Base-by-base conservation (phyloP, 169 alveolate species). In the Plasmodium falciparum region DNA sequence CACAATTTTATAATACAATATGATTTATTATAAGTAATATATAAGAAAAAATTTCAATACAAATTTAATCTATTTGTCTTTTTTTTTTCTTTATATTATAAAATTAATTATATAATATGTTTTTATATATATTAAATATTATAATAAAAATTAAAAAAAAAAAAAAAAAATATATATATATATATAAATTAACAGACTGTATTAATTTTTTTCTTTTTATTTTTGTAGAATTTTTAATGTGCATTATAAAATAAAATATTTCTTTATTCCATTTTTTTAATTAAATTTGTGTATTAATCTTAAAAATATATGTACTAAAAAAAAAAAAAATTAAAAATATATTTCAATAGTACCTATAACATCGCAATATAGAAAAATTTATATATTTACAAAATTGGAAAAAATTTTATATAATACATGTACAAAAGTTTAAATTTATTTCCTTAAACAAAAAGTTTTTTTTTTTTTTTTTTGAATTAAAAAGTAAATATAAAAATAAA, bases 181-280 rank as follows among this genome's bases (percentile, higher is more conserved):
- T 54, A 29, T 49, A 80, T 11, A 56, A 67, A 5, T 80, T 67
- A 67, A 45, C 54, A 67, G 73, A 80, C 67, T 67, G 45, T 58
- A 76, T 49, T 76, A n/a, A 45, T 39, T 17, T 49, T 47, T 71
- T 70, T 49, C 78, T 70, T 24, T 71, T 71, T 26, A 22, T 71
- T 49, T 71, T 65, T 76, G 65, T 59, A 76, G 78, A 66, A 71
- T 45, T 39, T 22, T 63, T 45, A 65, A 61, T 33, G 89, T 76
- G 63, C 89, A 56, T 76, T 76, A 66, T 76, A 50, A 74, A 58
- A 33, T 56, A 73, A 73, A 22, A 3, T 26, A 13, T 59, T 61
- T 59, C 11, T 6, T 56, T 56, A 56, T 56, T 56, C 24, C 62
- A 17, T 47, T 58, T 74, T 74, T 61, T 49, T 39, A 24, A 58